Conservation (phyloP, 225 moss, liverwort and hornwort species). For the Lunularia cruciata region DNA sequence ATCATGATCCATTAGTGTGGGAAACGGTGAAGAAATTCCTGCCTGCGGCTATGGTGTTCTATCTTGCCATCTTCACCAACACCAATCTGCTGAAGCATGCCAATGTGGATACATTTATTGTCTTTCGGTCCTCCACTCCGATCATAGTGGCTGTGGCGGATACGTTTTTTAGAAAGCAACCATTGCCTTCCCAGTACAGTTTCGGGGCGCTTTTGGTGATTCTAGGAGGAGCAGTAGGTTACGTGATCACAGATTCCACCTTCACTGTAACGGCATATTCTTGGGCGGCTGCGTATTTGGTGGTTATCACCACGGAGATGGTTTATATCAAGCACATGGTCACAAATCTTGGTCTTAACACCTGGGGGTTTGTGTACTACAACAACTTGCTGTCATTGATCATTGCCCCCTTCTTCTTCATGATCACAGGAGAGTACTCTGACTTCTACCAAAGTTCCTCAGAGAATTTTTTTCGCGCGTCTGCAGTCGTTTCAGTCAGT, state of each 20-base stretch:
- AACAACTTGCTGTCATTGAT: conserved; percentile 58
- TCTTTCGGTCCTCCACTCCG: conserved; percentile 67
- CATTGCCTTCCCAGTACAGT: conserved; percentile 53
- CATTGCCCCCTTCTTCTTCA: conserved; percentile 54
- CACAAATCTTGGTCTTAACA: conserved; percentile 56
- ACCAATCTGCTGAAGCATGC: conserved; percentile 64
- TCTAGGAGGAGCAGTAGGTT: conserved; percentile 58
- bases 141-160: conserved; percentile 63
- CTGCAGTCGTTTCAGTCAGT: conserved; percentile 43
- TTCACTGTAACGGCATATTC: conserved; percentile 52
- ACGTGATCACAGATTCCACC: conserved; percentile 57
- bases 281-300: conserved; percentile 56
- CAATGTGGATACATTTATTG: conserved; percentile 68
- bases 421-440: conserved; percentile 54
- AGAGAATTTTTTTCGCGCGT: conserved; percentile 25
- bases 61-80: conserved; percentile 65
- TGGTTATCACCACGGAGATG: conserved; percentile 64
- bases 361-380: conserved; percentile 70
- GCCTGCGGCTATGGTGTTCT: conserved; percentile 59
- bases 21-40: conserved; percentile 55
- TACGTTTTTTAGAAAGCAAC: conserved; percentile 54
- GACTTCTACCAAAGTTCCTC: conserved; percentile 23
- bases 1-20: conserved; percentile 53
- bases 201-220: conserved; percentile 55
- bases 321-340: conserved; percentile 73